Base-by-base conservation (phyloP, 352 stramenopile species). In the Aphanomyces invadans region DNA sequence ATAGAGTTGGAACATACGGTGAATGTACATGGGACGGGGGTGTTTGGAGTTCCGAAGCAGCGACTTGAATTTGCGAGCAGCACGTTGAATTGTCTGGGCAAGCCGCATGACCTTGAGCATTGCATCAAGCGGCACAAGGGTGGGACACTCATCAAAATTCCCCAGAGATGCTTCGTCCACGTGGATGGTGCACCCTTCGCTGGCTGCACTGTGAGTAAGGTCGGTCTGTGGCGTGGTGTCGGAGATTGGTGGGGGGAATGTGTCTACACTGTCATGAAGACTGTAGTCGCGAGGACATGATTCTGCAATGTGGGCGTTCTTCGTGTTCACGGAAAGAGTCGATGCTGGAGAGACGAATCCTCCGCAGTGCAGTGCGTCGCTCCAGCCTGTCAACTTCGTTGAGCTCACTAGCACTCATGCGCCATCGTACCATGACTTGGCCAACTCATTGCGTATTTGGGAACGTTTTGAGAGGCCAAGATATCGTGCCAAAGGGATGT, bases 401-500 rank as follows among this genome's bases (percentile, higher is more conserved):
- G 45, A 31, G n/a, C 2, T 26, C 45, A 9, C 2, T n/a, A n/a
- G 45, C n/a, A n/a, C 45, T 53, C 45, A 25, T 1, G 3, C 21
- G 49, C 7, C 15, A 57, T 9, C 31, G 23, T 19, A 57, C 23
- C 23, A 26, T 57, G 21, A 26, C n/a, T 26, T 15, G 45, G 26
- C 45, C 45, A 3, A 31, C 23, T 26, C 17, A 26, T 31, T 15
- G 49, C 21, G 23, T 52, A 19, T 19, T 21, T 21, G 29, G 28
- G 36, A 9, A 46, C 21, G 11, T 64, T 45, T 46, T 64, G 55
- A 15, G 55, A 15, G 4, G 45, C 12, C 17, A 64, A 36, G 23
- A 64, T 64, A 26, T 64, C 55, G 7, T 64, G 55, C 55, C 55
- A 64, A 17, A 64, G 26, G 10, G 32, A 32, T 29, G 55, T 36